Conservation (phyloP, 805 yeast species). For the Ogataea nitratoaversa region DNA sequence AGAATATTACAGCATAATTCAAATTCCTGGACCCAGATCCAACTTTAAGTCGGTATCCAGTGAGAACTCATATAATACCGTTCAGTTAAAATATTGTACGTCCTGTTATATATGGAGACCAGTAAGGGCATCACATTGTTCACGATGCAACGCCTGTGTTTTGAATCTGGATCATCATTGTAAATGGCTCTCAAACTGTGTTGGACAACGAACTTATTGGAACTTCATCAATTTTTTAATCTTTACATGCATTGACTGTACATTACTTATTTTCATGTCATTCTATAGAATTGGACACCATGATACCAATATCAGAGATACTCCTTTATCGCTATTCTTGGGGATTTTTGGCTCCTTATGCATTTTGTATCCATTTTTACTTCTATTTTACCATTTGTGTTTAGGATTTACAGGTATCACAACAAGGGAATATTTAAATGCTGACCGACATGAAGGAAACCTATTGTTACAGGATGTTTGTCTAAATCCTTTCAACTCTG, state of each 20-base stretch:
- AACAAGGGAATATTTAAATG: slow-evolving; percentile 66
- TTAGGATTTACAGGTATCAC: slow-evolving; percentile 57
- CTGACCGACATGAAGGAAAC: slow-evolving; percentile 29
- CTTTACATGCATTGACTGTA: slow-evolving; percentile 29
- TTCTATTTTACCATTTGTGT: slow-evolving; percentile 51
- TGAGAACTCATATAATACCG: slow-evolving; percentile 17
- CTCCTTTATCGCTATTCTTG: slow-evolving; percentile 48
- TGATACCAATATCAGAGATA: slow-evolving; percentile 12
- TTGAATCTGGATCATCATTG: slow-evolving; percentile 62
- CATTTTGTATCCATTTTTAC: slow-evolving; percentile 50
- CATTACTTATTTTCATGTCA: slow-evolving; percentile 27
- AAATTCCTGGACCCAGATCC: slow-evolving; percentile 40
- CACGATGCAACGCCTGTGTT: slow-evolving; percentile 63
- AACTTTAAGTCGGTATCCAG: not conserved
- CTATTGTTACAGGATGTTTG: slow-evolving; percentile 28
- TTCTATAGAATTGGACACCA: slow-evolving; percentile 25
- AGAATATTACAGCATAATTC: slow-evolving; percentile 50
- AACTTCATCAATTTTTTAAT: slow-evolving; percentile 53
- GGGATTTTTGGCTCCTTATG: slow-evolving; percentile 43
- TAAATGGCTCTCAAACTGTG: slow-evolving; percentile 65
- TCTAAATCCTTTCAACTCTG: slow-evolving; percentile 35
- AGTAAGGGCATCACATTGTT: slow-evolving; percentile 73
- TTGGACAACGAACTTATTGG: slow-evolving; percentile 69
- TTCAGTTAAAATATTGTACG: slow-evolving; percentile 44
- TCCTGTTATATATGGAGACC: slow-evolving; percentile 74